Conservation (phyloP, 306 rosid species). For the Dalbergia cochinchinensis region DNA sequence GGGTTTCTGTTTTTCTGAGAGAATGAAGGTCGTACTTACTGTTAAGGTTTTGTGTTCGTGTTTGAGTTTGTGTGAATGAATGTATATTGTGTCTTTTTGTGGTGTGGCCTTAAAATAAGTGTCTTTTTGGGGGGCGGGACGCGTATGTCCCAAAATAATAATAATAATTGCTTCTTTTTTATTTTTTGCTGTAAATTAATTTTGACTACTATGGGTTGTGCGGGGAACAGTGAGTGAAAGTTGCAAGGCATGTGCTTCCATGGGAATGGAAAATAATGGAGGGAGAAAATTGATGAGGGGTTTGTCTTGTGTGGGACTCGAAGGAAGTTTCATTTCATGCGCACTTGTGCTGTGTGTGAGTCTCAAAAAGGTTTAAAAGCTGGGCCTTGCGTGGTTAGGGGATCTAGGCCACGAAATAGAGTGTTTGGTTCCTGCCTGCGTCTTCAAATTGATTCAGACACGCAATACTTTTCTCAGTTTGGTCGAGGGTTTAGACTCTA, state of each 20-base stretch:
- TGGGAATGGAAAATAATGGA: neutral
- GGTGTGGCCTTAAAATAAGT: slow-evolving; percentile 1
- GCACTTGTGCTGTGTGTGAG: no score
- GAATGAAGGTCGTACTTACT: no score
- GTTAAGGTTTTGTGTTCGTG: neutral
- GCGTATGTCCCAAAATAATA: neutral
- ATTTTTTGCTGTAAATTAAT: no score
- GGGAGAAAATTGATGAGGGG: no score
- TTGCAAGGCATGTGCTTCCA: neutral
- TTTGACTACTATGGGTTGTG: neutral
- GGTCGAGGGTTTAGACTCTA: neutral
- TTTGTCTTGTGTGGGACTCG: neutral
- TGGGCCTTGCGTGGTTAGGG: neutral
- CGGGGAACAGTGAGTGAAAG: neutral
- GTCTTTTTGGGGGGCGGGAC: slow-evolving; percentile 4
- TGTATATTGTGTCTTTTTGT: neutral
- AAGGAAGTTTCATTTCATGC: neutral
- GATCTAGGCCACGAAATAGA: neutral
- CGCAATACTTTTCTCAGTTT: neutral
- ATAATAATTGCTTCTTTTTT: no score
- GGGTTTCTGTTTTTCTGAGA: no score
- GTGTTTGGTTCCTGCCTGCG: neutral
- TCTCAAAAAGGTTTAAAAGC: no score
- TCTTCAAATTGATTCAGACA: neutral
- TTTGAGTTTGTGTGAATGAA: neutral